Conservation (phyloP, 805 yeast species). For the Saccharomycopsis guyanensis region DNA sequence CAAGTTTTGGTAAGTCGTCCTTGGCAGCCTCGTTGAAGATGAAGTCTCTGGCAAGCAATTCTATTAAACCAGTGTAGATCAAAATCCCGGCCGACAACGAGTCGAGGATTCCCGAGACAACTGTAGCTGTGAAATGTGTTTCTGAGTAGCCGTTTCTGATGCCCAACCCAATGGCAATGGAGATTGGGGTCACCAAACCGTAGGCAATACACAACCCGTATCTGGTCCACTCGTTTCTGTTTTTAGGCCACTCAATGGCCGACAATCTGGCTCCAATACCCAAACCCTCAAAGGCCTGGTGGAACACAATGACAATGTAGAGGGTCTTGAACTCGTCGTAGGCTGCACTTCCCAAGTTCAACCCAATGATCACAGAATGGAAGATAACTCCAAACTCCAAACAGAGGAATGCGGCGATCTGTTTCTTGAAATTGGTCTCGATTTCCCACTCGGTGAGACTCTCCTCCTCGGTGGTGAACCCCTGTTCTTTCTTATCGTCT, state of each 20-base stretch:
- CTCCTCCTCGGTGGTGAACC: neutral
- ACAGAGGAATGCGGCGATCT: conserved; percentile 41
- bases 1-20: conserved; percentile 35
- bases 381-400: conserved; percentile 68
- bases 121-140: conserved; percentile 44
- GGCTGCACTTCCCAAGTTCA: conserved; percentile 54
- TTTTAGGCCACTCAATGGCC: conserved; percentile 45
- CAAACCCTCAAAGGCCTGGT: conserved; percentile 73
- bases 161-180: conserved; percentile 71
- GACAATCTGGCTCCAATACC: conserved; percentile 71
- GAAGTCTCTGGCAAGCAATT: conserved; percentile 68
- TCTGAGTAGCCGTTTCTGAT: conserved; percentile 57
- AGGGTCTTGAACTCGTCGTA: conserved; percentile 51
- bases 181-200: conserved; percentile 57
- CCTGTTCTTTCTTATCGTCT: neutral
- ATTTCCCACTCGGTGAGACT: neutral
- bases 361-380: conserved; percentile 70
- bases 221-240: conserved; percentile 40
- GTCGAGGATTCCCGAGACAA: conserved; percentile 60
- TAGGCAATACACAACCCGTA: conserved; percentile 43
- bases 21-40: conserved; percentile 35
- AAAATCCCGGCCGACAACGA: conserved; percentile 66
- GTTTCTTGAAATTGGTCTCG: conserved; percentile 19
- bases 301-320: conserved; percentile 61
- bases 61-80: conserved; percentile 66